Base-by-base conservation (phyloP, 2,329 filamentous ascomycete species). In the Beauveria scarabaeidicola region DNA sequence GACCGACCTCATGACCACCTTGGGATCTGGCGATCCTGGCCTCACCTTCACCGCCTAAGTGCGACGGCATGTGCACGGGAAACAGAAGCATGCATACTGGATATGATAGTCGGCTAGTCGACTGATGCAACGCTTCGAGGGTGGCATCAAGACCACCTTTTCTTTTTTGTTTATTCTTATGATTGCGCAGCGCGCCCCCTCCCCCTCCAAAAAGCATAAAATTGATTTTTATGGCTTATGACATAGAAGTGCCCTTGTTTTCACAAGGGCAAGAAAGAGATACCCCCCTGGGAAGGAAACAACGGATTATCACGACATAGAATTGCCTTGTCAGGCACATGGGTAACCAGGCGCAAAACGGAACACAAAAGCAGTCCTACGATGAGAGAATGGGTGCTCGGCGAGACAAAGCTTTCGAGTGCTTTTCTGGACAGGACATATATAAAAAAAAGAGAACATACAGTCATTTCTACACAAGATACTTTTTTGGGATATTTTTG, bases 1-100 rank as follows among this genome's bases (percentile, higher is more conserved):
- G 69, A 68, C 64, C 17, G 74, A 82, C 63, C 71, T 84, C 65
- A 71, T 83, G 68, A 78, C 75, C 69, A 81, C 78, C 27, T 77
- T 82, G 9, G 79, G 79, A 54, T 63, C 64, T 50, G 72, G 73
- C 52, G 60, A 59, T 46, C 63, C 66, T 40, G 66, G 65, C 57
- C 17, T 68, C 57, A 38, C 60, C 61, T 69, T 69, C 57, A 23
- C 61, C 21, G 15, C 27, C 21, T 59, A 59, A 59, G 23, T 25
- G 41, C 43, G 6, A 13, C 32, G 32, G 5, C 27, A 19, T n/a
- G 3, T 11, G 15, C 40, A 32, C 10, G n/a, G 15, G 2, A n/a
- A 19, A 19, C n/a, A 15, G 27, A 38, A 32, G 38, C 29, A 51
- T 40, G 48, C 57, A 48, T 40, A 43, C 27, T 38, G 56, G 50